Conservation (phyloP, 2,329 filamentous ascomycete genomes). For the Chrysosporium queenslandicum region DNA sequence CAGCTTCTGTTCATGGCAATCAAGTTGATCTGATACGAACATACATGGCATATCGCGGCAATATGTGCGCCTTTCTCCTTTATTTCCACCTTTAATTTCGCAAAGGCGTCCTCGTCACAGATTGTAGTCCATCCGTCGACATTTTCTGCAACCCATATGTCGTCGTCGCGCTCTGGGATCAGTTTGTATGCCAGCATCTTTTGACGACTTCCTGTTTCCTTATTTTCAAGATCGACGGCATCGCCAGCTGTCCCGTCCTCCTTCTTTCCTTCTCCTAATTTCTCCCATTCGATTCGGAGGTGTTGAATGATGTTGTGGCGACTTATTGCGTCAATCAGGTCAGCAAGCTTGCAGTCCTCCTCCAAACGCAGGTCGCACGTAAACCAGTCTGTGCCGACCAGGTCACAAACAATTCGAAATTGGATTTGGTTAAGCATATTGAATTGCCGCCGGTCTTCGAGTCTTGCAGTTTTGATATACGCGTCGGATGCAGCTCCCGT, state of each 20-base stretch:
- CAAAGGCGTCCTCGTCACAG: conserved; percentile 11
- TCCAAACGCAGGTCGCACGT: conserved; percentile 10
- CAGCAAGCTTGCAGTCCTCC: conserved; percentile 7
- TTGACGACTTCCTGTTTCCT: background rate
- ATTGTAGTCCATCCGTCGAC: conserved; percentile 10
- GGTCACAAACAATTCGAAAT: conserved; percentile 14
- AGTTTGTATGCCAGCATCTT: conserved; percentile 15
- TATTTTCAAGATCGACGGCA: background rate
- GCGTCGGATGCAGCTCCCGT: conserved; percentile 10
- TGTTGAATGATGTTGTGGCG: background rate
- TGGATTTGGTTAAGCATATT: conserved; percentile 4
- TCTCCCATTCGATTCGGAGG: background rate
- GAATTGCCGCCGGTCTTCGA: conserved; percentile 6
- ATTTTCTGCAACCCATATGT: background rate
- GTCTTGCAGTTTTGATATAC: conserved; percentile 12
- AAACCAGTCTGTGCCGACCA: conserved; percentile 1
- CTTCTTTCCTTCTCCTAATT: background rate
- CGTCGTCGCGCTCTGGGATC: background rate
- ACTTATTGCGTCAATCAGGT: conserved; percentile 2
- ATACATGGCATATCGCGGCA: conserved; percentile 16
- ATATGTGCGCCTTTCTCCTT: conserved; percentile 3
- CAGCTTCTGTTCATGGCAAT: background rate
- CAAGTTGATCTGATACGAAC: background rate
- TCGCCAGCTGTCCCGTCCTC: background rate
- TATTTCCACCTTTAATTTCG: conserved; percentile 8